Conservation (phyloP, 805 yeast genomes). For the Yueomyces sp. region DNA sequence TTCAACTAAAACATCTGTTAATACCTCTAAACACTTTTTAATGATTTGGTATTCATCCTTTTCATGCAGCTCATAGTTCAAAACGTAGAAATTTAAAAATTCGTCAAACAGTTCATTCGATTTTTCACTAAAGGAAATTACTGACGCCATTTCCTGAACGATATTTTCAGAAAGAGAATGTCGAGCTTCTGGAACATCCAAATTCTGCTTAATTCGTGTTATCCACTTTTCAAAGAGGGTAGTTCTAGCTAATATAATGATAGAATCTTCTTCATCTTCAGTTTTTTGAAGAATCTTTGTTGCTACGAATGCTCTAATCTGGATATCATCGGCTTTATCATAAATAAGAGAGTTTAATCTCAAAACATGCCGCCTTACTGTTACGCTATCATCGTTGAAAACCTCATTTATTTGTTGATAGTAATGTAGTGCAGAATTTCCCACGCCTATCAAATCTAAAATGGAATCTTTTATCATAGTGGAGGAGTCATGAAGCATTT, state of each 20-base stretch:
- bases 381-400: slow-evolving; percentile 44
- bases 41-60: slow-evolving; percentile 3
- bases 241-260: slow-evolving; percentile 30
- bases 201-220: slow-evolving; percentile 2
- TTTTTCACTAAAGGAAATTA: slow-evolving; percentile 27
- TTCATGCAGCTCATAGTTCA: slow-evolving; percentile 19
- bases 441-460: slow-evolving; percentile 44
- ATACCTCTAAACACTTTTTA: slow-evolving; percentile 4
- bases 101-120: slow-evolving; percentile 33
- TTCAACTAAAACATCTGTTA: slow-evolving; percentile 16
- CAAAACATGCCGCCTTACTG: slow-evolving; percentile 52
- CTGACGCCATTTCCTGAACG: slow-evolving; percentile 27
- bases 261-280: slow-evolving; percentile 58
- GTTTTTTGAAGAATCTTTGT: slow-evolving; percentile 40
- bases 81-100: slow-evolving; percentile 33
- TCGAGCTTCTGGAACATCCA: slow-evolving; percentile 5
- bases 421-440: slow-evolving; percentile 27
- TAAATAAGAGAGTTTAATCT: slow-evolving; percentile 39
- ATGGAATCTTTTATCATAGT: slow-evolving; percentile 69
- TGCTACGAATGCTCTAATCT: slow-evolving; percentile 30
- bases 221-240: slow-evolving; percentile 30
- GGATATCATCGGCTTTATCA: slow-evolving; percentile 17
- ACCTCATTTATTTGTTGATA: slow-evolving; percentile 32
- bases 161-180: slow-evolving; percentile 5
- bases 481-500: slow-evolving; percentile 43